Conservation (phyloP, 2,329 filamentous ascomycete species). For the Raffaelea ambrosiae region DNA sequence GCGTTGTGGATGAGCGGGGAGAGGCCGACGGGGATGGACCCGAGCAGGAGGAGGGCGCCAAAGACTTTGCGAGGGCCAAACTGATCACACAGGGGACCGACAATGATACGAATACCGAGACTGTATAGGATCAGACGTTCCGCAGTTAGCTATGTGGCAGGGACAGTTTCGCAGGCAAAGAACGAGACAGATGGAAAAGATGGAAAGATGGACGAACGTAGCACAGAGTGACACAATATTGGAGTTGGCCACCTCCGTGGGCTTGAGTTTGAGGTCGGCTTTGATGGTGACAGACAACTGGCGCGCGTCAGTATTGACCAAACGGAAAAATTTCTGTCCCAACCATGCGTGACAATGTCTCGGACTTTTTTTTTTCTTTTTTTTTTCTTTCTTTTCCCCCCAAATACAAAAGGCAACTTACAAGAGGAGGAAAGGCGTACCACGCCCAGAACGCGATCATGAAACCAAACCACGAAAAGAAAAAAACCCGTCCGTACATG, state of each 20-base stretch:
- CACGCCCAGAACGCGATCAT: constrained; percentile 85
- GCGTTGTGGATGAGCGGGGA: constrained; percentile 67
- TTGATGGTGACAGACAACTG: constrained; percentile 68
- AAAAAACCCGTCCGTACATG: constrained; percentile 78
- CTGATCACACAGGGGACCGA: constrained; percentile 77
- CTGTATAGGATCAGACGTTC: constrained; percentile 26
- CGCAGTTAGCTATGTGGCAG: neutral
- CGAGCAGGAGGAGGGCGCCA: constrained; percentile 65
- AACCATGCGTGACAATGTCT: too few species aligned
- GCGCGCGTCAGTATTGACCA: neutral
- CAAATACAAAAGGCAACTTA: constrained; percentile 28
- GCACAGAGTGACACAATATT: constrained; percentile 77
- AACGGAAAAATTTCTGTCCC: too few species aligned
- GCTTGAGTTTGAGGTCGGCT: constrained; percentile 63
- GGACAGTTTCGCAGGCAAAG: too few species aligned
- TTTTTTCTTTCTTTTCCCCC: neutral
- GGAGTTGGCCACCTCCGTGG: constrained; percentile 71
- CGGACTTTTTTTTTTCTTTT: too few species aligned
- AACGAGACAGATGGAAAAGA: neutral
- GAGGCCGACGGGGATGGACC: constrained; percentile 72
- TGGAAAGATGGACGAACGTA: constrained; percentile 37
- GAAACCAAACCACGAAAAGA: constrained; percentile 83
- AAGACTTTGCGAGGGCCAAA: constrained; percentile 78
- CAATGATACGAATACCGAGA: constrained; percentile 66
- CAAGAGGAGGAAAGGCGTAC: constrained; percentile 84